Evolutionary conservation across 2,329 filamentous ascomycete species (phyloP).

Genomic region (Penicillium sp.): DNA sequence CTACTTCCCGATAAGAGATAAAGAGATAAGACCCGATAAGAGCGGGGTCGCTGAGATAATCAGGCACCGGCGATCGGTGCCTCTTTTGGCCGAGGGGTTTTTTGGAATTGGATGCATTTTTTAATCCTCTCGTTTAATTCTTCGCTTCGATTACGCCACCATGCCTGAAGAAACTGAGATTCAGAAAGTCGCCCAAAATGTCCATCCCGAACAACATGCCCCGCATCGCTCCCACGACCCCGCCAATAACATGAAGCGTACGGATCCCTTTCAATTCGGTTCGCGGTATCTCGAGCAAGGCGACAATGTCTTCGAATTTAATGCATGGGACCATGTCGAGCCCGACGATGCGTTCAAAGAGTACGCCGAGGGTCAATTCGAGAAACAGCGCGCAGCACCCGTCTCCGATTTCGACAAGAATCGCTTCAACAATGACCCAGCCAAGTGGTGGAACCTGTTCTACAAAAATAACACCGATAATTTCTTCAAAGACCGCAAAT

Average conservation of each 20-base stretch:
- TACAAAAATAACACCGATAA: conserved; percentile 97
- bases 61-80: neutral
- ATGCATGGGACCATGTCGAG: conserved; percentile 97
- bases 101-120: conserved; percentile 1
- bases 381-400: conserved; percentile 74
- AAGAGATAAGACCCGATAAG: conserved; percentile 5
- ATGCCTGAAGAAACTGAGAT: conserved; percentile 14
- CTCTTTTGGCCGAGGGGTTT: neutral
- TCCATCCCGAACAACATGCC: conserved; percentile 45
- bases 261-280: conserved; percentile 92
- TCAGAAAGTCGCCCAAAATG: conserved; percentile 38
- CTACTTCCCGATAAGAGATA: too few species aligned
- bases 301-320: conserved; percentile 93
- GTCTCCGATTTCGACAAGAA: conserved; percentile 89
- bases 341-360: conserved; percentile 82
- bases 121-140: conserved; percentile 5
- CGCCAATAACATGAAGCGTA: conserved; percentile 72
- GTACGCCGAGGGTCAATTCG: conserved; percentile 78
- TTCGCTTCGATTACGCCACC: too few species aligned
- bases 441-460: conserved; percentile 97
- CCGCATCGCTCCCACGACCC: conserved; percentile 64
- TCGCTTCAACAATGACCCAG: conserved; percentile 83
- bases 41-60: conserved; percentile 6
- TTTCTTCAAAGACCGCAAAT: conserved; percentile 98
- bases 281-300: conserved; percentile 75